Percentiles rank a stretch among this genome's conserved stretches.
Evolutionary conservation across 2,329 filamentous ascomycete species (phyloP).

Genomic region (Microdochium paspali): DNA sequence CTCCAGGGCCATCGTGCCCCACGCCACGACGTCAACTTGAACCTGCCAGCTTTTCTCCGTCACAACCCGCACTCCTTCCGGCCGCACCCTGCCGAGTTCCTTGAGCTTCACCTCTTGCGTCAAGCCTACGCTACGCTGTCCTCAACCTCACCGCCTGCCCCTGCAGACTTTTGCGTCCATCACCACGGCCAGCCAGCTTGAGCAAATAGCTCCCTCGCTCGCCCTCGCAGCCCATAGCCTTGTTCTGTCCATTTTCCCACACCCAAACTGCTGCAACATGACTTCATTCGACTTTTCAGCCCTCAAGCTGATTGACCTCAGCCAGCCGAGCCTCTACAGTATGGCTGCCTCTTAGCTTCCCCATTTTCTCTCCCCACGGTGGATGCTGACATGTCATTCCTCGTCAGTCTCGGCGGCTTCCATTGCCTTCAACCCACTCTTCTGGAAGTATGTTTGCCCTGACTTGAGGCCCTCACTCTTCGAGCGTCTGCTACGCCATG

Average conservation of each 20-base stretch:
- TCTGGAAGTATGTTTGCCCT: conserved; percentile 76
- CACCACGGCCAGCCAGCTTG: too few species aligned
- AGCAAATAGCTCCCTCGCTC: too few species aligned
- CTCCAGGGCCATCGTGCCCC: too few species aligned
- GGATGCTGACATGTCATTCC: conserved; percentile 8
- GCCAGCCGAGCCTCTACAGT: conserved; percentile 59
- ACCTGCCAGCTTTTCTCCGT: too few species aligned
- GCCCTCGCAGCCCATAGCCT: too few species aligned
- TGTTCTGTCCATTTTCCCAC: background rate
- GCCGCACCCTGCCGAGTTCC: too few species aligned
- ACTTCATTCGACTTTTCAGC: conserved; percentile 21
- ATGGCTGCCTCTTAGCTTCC: conserved; percentile 21
- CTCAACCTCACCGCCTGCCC: too few species aligned
- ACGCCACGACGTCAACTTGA: too few species aligned
- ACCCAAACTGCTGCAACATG: conserved; percentile 20
- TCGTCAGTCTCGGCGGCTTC: conserved; percentile 63
- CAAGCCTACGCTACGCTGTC: too few species aligned
- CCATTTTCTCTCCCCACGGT: background rate
- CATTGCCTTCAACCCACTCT: conserved; percentile 95
- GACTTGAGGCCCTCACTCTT: background rate
- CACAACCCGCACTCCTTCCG: too few species aligned
- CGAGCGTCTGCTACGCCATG: conserved; percentile 6
- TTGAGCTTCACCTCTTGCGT: too few species aligned
- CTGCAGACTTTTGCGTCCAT: too few species aligned
- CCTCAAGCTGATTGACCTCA: conserved; percentile 49